Conservation (phyloP, 2,329 filamentous ascomycete genomes). For the Cercospora sp. region DNA sequence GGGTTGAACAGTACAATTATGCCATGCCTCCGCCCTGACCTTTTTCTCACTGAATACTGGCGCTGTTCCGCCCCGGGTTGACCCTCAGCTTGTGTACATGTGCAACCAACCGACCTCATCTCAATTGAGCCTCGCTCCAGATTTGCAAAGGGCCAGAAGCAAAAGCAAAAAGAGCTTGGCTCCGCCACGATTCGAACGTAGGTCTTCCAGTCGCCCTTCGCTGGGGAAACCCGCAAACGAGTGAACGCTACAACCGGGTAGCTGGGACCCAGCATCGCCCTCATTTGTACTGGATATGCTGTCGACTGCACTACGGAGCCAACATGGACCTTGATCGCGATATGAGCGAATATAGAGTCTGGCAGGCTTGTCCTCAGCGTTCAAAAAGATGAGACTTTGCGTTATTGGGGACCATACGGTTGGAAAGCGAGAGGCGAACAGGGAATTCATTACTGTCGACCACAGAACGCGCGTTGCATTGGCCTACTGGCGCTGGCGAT, state of each 20-base stretch:
- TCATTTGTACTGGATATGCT: neutral
- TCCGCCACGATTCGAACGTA: neutral
- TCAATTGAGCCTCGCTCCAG: neutral
- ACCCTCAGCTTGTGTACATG: neutral
- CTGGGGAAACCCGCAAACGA: neutral
- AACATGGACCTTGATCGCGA: neutral
- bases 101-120: neutral
- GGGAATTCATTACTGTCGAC: neutral
- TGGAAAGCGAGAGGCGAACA: neutral
- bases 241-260: neutral
- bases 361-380: neutral
- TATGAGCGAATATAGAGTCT: neutral
- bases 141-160: neutral
- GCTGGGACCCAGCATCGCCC: neutral
- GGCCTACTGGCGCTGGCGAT: too few species aligned
- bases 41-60: neutral
- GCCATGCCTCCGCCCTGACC: neutral
- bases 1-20: conserved; percentile 12
- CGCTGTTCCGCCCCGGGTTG: neutral
- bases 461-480: too few species aligned
- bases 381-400: neutral
- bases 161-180: neutral
- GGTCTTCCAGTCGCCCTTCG: neutral
- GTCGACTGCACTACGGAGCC: neutral
- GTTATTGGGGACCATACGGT: neutral